These are phyloP conservation scores for Anthoceros angustus DNA, from an alignment of 225 moss, liverwort and hornwort genomes.

Conservation along the genomic window DNA sequence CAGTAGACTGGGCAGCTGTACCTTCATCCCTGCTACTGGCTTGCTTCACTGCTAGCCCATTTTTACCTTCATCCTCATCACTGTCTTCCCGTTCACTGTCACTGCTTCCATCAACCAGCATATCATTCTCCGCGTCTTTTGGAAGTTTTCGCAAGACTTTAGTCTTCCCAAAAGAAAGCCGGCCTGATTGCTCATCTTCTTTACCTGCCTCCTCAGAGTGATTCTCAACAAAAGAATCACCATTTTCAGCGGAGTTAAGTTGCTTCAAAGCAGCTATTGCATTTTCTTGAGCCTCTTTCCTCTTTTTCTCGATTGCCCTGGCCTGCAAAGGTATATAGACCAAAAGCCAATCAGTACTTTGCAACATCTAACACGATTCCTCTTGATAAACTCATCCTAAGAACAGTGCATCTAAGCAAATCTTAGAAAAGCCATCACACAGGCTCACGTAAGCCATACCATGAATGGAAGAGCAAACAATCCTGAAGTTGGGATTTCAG, in stretches of 20 bases:
- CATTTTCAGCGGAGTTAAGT: constrained; percentile 70
- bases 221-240: constrained; percentile 20
- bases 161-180: constrained; percentile 53
- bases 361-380: not conserved
- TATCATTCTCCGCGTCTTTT: not conserved
- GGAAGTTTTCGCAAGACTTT: constrained; percentile 17
- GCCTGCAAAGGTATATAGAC: constrained; percentile 30
- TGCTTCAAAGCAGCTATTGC: constrained; percentile 63
- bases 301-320: constrained; percentile 81
- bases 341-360: not conserved
- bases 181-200: constrained; percentile 39
- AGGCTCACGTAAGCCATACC: constrained; percentile 23
- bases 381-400: not conserved
- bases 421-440: not conserved
- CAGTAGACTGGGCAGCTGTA: not conserved
- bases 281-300: constrained; percentile 53
- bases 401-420: constrained; percentile 8
- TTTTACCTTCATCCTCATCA: constrained; percentile 17
- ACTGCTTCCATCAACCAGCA: not conserved
- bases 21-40: not conserved
- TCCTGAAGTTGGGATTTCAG: constrained; percentile 49
- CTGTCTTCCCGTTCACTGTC: constrained; percentile 8
- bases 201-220: constrained; percentile 19
- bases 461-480: constrained; percentile 94
- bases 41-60: not conserved